Evolutionary conservation across 179 eudicot genomes (phyloP).

Genomic region (Spergularia azorica): DNA sequence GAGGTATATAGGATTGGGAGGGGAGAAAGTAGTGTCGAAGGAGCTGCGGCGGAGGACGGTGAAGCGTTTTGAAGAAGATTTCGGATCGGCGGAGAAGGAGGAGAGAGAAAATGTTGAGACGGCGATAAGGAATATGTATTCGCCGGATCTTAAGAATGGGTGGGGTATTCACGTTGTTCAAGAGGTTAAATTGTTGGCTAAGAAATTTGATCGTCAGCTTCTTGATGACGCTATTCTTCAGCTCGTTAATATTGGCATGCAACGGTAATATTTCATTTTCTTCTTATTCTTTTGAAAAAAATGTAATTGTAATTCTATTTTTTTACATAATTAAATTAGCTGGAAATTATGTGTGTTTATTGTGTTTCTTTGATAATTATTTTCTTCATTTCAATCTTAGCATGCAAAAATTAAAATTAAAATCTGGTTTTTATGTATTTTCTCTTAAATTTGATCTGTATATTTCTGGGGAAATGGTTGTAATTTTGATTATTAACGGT

Average conservation of each 20-base stretch:
- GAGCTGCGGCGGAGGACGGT: conserved; percentile 69
- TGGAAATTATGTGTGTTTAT: background rate
- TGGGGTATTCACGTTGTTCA: conserved; percentile 94
- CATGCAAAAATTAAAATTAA: too few relatives aligned
- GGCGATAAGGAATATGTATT: conserved; percentile 67
- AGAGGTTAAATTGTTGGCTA: conserved; percentile 67
- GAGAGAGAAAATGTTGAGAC: conserved; percentile 46
- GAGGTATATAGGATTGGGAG: conserved; percentile 47
- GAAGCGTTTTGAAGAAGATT: conserved; percentile 60
- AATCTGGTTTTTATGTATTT: too few relatives aligned
- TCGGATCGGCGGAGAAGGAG: conserved; percentile 40
- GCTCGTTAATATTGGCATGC: conserved; percentile 71
- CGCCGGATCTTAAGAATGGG: conserved; percentile 68
- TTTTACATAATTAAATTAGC: background rate
- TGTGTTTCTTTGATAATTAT: background rate
- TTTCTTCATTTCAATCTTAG: too few relatives aligned
- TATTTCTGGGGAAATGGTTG: too few relatives aligned
- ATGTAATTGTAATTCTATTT: background rate
- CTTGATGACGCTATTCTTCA: conserved; percentile 62
- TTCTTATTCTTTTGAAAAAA: background rate
- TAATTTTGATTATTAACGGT: too few relatives aligned
- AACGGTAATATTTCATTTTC: conserved; percentile 43
- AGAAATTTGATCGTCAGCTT: conserved; percentile 55
- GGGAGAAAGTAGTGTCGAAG: conserved; percentile 13
- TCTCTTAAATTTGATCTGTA: too few relatives aligned